A percentile compares a stretch with the other conserved stretches of the same genome.
Evolutionary conservation across 768 basidiomycete species (phyloP).

Genomic region (Floccularia luteovirens): DNA sequence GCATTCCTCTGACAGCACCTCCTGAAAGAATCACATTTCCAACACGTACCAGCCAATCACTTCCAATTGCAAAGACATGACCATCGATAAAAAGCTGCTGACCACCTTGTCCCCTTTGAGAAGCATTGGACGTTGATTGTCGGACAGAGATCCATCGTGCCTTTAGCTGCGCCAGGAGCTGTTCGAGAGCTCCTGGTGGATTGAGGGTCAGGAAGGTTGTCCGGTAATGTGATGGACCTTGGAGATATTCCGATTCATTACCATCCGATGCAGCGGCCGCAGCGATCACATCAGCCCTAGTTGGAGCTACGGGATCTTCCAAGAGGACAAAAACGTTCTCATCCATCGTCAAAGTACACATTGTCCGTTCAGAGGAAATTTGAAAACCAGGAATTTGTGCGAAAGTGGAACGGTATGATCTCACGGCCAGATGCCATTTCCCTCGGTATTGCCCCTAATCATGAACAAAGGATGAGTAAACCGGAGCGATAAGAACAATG

Average conservation of each 20-base stretch:
- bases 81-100: constrained; percentile 74
- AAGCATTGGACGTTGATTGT: constrained; percentile 28
- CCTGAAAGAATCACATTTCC: constrained; percentile 74
- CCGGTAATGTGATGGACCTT: constrained; percentile 59
- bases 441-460: constrained; percentile 51
- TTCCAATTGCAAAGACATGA: constrained; percentile 66
- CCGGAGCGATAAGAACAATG: constrained; percentile 10
- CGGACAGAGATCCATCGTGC: constrained; percentile 72
- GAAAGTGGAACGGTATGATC: constrained; percentile 71
- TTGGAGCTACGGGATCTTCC: constrained; percentile 70
- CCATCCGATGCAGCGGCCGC: constrained; percentile 32
- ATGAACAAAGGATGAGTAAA: constrained; percentile 10
- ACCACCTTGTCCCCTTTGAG: constrained; percentile 40
- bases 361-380: constrained; percentile 52
- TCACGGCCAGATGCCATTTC: constrained; percentile 63
- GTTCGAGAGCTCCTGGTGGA: constrained; percentile 71
- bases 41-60: constrained; percentile 74
- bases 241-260: constrained; percentile 32
- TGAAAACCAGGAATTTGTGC: constrained; percentile 44
- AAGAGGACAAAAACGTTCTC: constrained; percentile 75
- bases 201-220: constrained; percentile 71
- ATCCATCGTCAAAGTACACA: constrained; percentile 74
- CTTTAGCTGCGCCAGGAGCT: constrained; percentile 63
- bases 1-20: constrained; percentile 75
- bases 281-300: constrained; percentile 50